Evolutionary conservation across 768 basidiomycete genomes (phyloP).

Genomic region (Boletus sp.): DNA sequence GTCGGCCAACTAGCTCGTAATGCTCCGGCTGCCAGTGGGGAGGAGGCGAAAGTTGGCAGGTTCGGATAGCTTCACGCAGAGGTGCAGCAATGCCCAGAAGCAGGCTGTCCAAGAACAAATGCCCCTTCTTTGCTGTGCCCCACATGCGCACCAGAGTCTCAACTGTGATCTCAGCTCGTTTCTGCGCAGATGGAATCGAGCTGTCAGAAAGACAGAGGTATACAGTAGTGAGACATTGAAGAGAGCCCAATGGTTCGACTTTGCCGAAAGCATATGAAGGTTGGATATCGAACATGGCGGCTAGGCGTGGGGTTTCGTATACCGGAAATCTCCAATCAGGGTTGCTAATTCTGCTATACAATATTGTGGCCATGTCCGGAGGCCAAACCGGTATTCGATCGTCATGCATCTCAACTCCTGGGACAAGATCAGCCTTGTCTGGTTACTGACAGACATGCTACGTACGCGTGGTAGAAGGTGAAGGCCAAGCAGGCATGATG

Average conservation of each 20-base stretch:
- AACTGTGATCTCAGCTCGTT: slow-evolving; percentile 66
- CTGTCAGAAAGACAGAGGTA: slow-evolving; percentile 61
- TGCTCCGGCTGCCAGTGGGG: slow-evolving; percentile 59
- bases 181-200: slow-evolving; percentile 47
- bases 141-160: slow-evolving; percentile 46
- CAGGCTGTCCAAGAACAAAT: slow-evolving; percentile 50
- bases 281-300: slow-evolving; percentile 46
- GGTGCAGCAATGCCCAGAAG: slow-evolving; percentile 75
- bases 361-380: slow-evolving; percentile 67
- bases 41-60: slow-evolving; percentile 77
- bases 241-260: slow-evolving; percentile 52
- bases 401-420: slow-evolving; percentile 50
- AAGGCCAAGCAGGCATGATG: slow-evolving; percentile 57
- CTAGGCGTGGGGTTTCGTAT: slow-evolving; percentile 43
- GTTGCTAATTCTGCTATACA: slow-evolving; percentile 55
- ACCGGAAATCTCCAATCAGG: slow-evolving; percentile 64
- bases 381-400: slow-evolving; percentile 76
- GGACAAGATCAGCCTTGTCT: slow-evolving; percentile 11
- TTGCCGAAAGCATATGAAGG: slow-evolving; percentile 61
- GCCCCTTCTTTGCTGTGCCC: slow-evolving; percentile 38
- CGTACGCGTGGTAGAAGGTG: slow-evolving; percentile 35
- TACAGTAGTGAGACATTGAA: slow-evolving; percentile 51
- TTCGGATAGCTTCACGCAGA: slow-evolving; percentile 78
- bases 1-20: slow-evolving; percentile 32
- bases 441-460: neutral